Percentiles rank a stretch among this genome's conserved stretches.
phyloP scores from a whole-genome alignment of 768 basidiomycete genomes.

The Hygrophorus pudorinus region DNA sequence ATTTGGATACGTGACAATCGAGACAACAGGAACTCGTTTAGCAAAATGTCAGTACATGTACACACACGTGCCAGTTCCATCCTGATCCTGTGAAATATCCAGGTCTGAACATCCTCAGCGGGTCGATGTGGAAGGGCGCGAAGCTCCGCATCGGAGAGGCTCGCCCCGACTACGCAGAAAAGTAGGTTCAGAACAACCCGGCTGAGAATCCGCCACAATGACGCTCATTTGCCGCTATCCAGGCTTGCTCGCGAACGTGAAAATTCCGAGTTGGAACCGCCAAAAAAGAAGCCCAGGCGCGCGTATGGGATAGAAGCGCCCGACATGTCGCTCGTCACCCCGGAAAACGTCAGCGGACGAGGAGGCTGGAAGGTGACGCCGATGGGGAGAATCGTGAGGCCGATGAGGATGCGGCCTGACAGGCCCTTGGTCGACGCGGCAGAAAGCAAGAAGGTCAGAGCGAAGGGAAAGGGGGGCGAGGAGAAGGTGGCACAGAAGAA shows the following conservation, averaged over 20 bases:
- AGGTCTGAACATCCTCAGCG: slow-evolving; percentile 73
- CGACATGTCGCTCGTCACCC: slow-evolving; percentile 59
- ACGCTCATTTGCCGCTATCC: background rate
- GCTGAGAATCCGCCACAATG: background rate
- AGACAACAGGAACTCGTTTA: slow-evolving; percentile 48
- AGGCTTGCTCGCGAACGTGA: slow-evolving; percentile 29
- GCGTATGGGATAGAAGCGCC: slow-evolving; percentile 33
- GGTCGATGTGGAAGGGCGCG: slow-evolving; percentile 82
- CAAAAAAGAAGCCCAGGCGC: slow-evolving; percentile 34
- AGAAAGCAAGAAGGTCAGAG: slow-evolving; percentile 15
- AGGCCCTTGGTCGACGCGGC: slow-evolving; percentile 40
- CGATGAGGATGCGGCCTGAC: slow-evolving; percentile 61
- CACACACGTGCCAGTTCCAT: background rate
- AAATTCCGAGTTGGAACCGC: slow-evolving; percentile 20
- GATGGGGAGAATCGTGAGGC: slow-evolving; percentile 53
- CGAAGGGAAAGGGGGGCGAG: slow-evolving; percentile 11
- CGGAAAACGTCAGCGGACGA: slow-evolving; percentile 39
- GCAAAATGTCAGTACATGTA: slow-evolving; percentile 45
- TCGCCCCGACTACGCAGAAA: slow-evolving; percentile 60
- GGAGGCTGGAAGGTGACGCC: slow-evolving; percentile 64
- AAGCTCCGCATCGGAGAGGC: slow-evolving; percentile 78
- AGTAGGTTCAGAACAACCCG: slow-evolving; percentile 30
- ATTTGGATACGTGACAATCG: slow-evolving; percentile 68
- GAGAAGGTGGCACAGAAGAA: slow-evolving; percentile 17
- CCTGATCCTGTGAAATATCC: background rate